Conservation (phyloP, 148 eudicot genomes). For the Camellia japonica region DNA sequence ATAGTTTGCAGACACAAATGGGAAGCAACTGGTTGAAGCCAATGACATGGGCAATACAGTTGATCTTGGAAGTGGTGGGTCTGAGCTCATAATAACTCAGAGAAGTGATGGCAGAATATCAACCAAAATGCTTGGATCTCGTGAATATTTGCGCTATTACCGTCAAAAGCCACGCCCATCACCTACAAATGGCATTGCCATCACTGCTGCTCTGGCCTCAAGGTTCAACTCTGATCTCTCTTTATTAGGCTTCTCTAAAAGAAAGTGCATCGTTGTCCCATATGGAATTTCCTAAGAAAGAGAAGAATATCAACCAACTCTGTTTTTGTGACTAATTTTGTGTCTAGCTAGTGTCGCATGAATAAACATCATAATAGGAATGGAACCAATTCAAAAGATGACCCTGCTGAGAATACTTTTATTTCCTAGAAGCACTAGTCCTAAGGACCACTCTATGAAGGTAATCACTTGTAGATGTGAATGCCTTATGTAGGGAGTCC, state of each 20-base stretch:
- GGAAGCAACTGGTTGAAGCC: constrained; percentile 67
- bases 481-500: too few species aligned
- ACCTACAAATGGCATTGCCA: constrained; percentile 45
- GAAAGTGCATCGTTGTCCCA: neutral
- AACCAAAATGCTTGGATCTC: constrained; percentile 75
- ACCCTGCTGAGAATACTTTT: too few species aligned
- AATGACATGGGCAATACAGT: constrained; percentile 41
- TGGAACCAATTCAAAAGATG: too few species aligned
- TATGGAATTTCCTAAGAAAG: neutral
- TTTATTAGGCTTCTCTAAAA: neutral
- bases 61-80: constrained; percentile 79
- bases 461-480: too few species aligned
- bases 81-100: constrained; percentile 77
- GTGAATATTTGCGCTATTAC: constrained; percentile 88
- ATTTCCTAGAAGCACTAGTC: too few species aligned
- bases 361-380: too few species aligned
- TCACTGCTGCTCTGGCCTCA: constrained; percentile 68
- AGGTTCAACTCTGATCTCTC: constrained; percentile 42
- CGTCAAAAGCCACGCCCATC: constrained; percentile 92
- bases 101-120: constrained; percentile 41
- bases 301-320: too few species aligned
- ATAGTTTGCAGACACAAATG: constrained; percentile 70
- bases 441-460: too few species aligned
- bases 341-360: too few species aligned
- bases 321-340: too few species aligned